Conservation (phyloP, 108 stramenopile genomes). For the Fragilaria radians region DNA sequence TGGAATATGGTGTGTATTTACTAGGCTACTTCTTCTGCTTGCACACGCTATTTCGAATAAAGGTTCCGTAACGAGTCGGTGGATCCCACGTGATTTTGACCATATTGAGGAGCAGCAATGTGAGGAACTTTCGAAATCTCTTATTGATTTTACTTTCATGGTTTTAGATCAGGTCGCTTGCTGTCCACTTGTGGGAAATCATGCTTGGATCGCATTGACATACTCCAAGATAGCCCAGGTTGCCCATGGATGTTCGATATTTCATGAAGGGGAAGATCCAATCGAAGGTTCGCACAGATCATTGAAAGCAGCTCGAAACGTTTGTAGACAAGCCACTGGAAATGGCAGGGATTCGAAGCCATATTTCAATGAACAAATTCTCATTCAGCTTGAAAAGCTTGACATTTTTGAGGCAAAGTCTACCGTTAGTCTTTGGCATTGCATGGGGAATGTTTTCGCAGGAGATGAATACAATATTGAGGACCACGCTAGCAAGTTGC, state of each 20-base stretch:
- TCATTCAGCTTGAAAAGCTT: background rate
- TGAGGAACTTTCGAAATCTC: background rate
- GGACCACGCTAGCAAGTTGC: background rate
- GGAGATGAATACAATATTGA: background rate
- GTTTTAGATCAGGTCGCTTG: background rate
- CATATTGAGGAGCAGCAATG: background rate
- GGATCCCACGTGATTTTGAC: background rate
- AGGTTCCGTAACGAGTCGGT: background rate
- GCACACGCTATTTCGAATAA: background rate
- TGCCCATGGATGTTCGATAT: background rate
- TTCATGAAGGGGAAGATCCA: background rate
- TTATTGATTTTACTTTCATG: background rate
- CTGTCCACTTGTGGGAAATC: background rate
- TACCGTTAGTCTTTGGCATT: background rate
- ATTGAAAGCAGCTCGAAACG: background rate
- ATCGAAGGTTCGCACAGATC: background rate
- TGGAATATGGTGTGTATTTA: background rate
- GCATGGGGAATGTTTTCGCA: background rate
- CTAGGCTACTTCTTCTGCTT: background rate
- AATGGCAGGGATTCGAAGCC: background rate
- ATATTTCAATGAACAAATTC: background rate
- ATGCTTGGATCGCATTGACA: background rate
- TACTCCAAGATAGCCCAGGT: background rate
- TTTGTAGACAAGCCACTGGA: background rate
- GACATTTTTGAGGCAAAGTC: background rate